Evolutionary conservation across 345 rosid species (phyloP).

Genomic region (Corchorus olitorius): DNA sequence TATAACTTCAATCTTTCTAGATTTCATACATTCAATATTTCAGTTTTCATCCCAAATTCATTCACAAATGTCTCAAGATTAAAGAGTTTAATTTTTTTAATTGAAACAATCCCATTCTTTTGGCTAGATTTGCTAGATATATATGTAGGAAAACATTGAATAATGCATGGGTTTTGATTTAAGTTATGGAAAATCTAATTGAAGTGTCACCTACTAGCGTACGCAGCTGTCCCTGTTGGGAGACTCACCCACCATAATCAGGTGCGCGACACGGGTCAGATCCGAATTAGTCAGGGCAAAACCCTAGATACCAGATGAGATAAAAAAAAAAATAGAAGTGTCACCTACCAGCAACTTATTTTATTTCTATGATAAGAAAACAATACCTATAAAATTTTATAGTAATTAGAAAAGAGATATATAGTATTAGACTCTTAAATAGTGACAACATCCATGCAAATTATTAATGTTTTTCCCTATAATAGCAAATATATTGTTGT

Average conservation of each 20-base stretch:
- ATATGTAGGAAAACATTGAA: background rate
- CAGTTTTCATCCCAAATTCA: background rate
- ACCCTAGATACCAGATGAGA: no score
- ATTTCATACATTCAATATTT: background rate
- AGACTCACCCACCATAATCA: no score
- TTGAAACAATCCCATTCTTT: no score
- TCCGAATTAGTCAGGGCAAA: no score
- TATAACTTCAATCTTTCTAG: background rate
- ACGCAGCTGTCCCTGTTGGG: no score
- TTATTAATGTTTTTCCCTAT: slow-evolving; percentile 2
- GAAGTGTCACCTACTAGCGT: background rate
- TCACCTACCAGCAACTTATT: background rate
- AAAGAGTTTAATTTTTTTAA: background rate
- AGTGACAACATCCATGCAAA: slow-evolving; percentile 10
- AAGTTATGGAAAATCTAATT: background rate
- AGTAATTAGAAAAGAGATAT: background rate
- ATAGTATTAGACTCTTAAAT: background rate
- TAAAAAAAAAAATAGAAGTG: no score
- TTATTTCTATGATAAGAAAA: background rate
- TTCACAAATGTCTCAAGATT: background rate
- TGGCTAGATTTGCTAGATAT: no score
- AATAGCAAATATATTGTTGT: background rate
- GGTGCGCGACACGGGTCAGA: no score
- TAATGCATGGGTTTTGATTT: background rate
- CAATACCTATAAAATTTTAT: background rate